Percentiles rank a stretch among this genome's conserved stretches.
Evolutionary conservation across 1,284 basidiomycete genomes (phyloP).

Genomic region (Rhizoctonia solani): DNA sequence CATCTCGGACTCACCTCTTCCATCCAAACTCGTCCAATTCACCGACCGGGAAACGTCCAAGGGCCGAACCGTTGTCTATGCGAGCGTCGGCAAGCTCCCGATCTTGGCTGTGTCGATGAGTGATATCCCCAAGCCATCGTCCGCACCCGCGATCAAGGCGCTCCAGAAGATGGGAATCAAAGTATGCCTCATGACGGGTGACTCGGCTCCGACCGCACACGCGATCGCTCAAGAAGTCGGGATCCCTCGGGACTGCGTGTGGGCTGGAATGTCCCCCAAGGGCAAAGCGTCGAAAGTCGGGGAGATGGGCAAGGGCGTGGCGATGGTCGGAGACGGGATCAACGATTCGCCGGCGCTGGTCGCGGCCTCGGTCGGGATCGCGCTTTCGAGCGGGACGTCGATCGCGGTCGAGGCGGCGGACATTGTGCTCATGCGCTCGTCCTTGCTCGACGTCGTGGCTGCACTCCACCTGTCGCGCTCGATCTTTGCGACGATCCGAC

Average conservation of each 20-base stretch:
- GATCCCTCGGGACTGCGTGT: slow-evolving; percentile 77
- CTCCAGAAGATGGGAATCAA: slow-evolving; percentile 85
- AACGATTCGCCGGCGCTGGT: slow-evolving; percentile 98
- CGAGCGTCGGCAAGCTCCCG: slow-evolving; percentile 58
- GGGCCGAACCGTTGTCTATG: slow-evolving; percentile 86
- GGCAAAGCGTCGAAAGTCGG: slow-evolving; percentile 86
- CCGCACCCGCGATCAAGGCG: slow-evolving; percentile 76
- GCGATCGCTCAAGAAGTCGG: slow-evolving; percentile 88
- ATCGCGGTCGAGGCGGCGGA: slow-evolving; percentile 98
- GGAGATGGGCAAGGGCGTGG: slow-evolving; percentile 62
- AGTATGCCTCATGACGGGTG: slow-evolving; percentile 91
- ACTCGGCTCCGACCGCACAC: slow-evolving; percentile 77
- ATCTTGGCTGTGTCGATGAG: slow-evolving; percentile 77
- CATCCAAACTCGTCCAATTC: slow-evolving; percentile 66
- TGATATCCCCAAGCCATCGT: slow-evolving; percentile 83
- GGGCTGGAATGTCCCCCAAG: slow-evolving; percentile 88
- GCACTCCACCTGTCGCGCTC: slow-evolving; percentile 87
- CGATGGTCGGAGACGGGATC: slow-evolving; percentile 99
- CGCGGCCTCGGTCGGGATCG: slow-evolving; percentile 93
- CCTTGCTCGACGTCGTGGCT: slow-evolving; percentile 95
- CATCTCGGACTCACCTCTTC: slow-evolving; percentile 64
- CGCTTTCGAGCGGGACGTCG: slow-evolving; percentile 92
- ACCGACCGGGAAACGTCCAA: slow-evolving; percentile 65
- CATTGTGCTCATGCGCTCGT: slow-evolving; percentile 95
- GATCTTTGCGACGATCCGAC: slow-evolving; percentile 89